Evolutionary conservation across 495 filamentous ascomycete genomes (phyloP).

Genomic region (Aspergillus leporis): DNA sequence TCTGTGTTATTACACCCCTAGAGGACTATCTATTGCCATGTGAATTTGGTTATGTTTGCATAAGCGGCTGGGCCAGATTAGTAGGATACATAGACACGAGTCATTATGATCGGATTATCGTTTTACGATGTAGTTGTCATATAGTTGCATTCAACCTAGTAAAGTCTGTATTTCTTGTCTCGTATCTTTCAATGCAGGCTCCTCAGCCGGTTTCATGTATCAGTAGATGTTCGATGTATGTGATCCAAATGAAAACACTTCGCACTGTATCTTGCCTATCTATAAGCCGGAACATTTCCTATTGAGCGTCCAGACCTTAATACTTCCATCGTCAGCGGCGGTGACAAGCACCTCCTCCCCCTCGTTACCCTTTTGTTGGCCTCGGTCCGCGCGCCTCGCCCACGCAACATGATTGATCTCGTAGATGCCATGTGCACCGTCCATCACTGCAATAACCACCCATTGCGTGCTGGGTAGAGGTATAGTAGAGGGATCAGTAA

Average conservation of each 20-base stretch:
- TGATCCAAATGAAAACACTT: not conserved
- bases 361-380: slow-evolving; percentile 36
- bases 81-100: slow-evolving; percentile 17
- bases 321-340: slow-evolving; percentile 77
- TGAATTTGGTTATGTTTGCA: slow-evolving; percentile 5
- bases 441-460: slow-evolving; percentile 62
- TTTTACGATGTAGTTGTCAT: not conserved
- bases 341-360: slow-evolving; percentile 77
- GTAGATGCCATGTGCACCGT: slow-evolving; percentile 81
- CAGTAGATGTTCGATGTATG: not conserved
- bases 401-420: slow-evolving; percentile 91
- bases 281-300: slow-evolving; percentile 18
- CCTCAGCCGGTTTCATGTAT: not conserved
- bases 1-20: not conserved
- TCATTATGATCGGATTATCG: slow-evolving; percentile 5
- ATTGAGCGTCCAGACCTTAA: slow-evolving; percentile 67
- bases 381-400: slow-evolving; percentile 51
- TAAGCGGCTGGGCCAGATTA: slow-evolving; percentile 1
- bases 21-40: not conserved
- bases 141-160: not conserved
- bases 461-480: slow-evolving; percentile 53
- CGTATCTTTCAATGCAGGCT: not conserved
- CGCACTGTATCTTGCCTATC: not conserved
- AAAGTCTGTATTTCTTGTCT: not conserved
- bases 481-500: slow-evolving; percentile 9